Evolutionary conservation across 148 eudicot genomes (phyloP).

Genomic region (Cornus controversa): DNA sequence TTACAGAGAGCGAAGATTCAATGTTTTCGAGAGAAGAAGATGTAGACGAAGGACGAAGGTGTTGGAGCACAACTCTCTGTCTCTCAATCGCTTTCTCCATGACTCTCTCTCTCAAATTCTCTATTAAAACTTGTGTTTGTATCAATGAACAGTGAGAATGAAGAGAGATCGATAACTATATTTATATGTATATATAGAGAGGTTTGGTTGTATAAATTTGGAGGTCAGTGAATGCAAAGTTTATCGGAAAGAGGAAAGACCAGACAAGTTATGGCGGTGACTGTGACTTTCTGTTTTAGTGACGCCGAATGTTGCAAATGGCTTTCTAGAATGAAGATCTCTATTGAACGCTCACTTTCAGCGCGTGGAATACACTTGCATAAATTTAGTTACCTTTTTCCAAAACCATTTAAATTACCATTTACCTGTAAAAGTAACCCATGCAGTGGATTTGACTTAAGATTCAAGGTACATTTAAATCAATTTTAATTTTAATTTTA

Average conservation of each 20-base stretch:
- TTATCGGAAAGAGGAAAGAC: neutral
- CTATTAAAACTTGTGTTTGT: neutral
- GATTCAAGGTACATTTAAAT: too few relatives aligned
- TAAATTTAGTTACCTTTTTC: neutral
- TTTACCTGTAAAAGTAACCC: too few relatives aligned
- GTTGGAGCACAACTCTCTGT: conserved; percentile 43
- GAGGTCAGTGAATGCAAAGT: neutral
- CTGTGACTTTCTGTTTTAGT: neutral
- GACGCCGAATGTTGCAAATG: neutral
- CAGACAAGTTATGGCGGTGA: neutral
- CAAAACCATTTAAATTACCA: too few relatives aligned
- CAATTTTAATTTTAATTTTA: too few relatives aligned
- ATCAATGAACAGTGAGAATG: neutral
- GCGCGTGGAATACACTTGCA: neutral
- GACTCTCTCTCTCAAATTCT: neutral
- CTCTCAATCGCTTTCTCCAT: conserved; percentile 53
- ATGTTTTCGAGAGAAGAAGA: conserved; percentile 28
- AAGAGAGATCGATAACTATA: neutral
- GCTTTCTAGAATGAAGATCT: neutral
- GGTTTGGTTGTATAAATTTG: neutral
- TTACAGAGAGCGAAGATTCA: conserved; percentile 39
- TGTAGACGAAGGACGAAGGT: conserved; percentile 41
- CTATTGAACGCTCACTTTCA: neutral
- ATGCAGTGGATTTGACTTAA: too few relatives aligned
- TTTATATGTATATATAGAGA: neutral